Conservation (phyloP, 495 filamentous ascomycete genomes). For the Podospora australis region DNA sequence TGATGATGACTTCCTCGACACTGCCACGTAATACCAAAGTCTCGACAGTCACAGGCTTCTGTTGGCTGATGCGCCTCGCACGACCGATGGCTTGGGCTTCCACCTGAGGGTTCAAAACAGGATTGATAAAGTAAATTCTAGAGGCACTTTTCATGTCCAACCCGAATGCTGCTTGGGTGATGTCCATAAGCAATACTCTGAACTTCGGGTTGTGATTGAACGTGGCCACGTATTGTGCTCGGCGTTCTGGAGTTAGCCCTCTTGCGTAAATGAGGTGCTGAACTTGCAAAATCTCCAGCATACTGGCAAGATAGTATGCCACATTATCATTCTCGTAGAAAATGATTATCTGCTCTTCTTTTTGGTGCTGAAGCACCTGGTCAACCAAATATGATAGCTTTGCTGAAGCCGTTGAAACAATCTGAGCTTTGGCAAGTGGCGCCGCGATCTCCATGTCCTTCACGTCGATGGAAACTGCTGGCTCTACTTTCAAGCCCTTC, state of each 20-base stretch:
- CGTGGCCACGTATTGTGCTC: constrained; percentile 64
- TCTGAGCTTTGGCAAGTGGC: constrained; percentile 52
- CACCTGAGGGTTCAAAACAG: constrained; percentile 76
- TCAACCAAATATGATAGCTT: constrained; percentile 86
- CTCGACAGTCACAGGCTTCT: constrained; percentile 73
- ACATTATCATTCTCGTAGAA: constrained; percentile 88
- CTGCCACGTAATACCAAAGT: constrained; percentile 77
- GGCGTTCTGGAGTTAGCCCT: constrained; percentile 48
- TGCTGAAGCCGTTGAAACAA: constrained; percentile 75
- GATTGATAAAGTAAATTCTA: constrained; percentile 86
- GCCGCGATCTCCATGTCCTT: constrained; percentile 28
- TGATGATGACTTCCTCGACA: constrained; percentile 78
- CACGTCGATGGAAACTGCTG: neutral
- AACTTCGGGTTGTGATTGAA: constrained; percentile 64
- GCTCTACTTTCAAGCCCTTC: constrained; percentile 2
- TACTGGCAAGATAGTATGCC: constrained; percentile 75
- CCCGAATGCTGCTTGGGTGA: constrained; percentile 79
- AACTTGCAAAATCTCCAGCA: constrained; percentile 67
- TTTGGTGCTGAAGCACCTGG: constrained; percentile 57
- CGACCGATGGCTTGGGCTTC: constrained; percentile 91
- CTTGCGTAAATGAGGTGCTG: constrained; percentile 80
- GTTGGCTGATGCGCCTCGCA: constrained; percentile 82
- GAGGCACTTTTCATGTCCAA: constrained; percentile 77
- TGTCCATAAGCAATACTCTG: constrained; percentile 83
- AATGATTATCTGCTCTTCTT: constrained; percentile 76